phyloP scores from a whole-genome alignment of 306 rosid species.

The Trichosanthes cucumerina region DNA sequence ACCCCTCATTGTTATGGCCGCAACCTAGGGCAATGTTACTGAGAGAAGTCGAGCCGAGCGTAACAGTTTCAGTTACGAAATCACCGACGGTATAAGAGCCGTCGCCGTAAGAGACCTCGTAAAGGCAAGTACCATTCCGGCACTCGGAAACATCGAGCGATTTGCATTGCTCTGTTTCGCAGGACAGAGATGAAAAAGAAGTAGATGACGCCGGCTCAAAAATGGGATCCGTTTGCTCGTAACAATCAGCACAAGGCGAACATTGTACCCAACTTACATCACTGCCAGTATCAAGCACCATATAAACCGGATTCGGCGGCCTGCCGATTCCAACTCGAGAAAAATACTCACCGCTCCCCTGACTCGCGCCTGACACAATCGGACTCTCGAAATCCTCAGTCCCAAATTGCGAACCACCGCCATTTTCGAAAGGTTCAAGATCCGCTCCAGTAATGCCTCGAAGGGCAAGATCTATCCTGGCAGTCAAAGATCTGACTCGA shows the following conservation, averaged over 20 bases:
- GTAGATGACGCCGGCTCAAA: constrained; percentile 55
- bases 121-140: constrained; percentile 66
- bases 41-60: constrained; percentile 36
- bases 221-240: constrained; percentile 76
- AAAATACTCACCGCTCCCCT: constrained; percentile 97
- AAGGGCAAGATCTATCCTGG: constrained; percentile 39
- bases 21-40: constrained; percentile 56
- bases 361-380: constrained; percentile 67
- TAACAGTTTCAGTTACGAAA: constrained; percentile 60
- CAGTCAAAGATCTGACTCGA: constrained; percentile 48
- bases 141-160: constrained; percentile 67
- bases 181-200: constrained; percentile 43
- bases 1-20: constrained; percentile 76
- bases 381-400: constrained; percentile 35
- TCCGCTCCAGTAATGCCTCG: constrained; percentile 29
- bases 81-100: constrained; percentile 90
- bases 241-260: constrained; percentile 82
- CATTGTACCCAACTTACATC: constrained; percentile 96
- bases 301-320: constrained; percentile 52
- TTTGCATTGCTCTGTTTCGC: constrained; percentile 46
- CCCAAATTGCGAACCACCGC: neutral
- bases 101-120: constrained; percentile 86
- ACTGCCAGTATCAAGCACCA: constrained; percentile 92
- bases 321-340: constrained; percentile 71
- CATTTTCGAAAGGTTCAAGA: constrained; percentile 24